Evolutionary conservation across 768 basidiomycete genomes (phyloP), one percentile per base, ranked within the genome.

Genomic region (Hortiboletus campestris): DNA sequence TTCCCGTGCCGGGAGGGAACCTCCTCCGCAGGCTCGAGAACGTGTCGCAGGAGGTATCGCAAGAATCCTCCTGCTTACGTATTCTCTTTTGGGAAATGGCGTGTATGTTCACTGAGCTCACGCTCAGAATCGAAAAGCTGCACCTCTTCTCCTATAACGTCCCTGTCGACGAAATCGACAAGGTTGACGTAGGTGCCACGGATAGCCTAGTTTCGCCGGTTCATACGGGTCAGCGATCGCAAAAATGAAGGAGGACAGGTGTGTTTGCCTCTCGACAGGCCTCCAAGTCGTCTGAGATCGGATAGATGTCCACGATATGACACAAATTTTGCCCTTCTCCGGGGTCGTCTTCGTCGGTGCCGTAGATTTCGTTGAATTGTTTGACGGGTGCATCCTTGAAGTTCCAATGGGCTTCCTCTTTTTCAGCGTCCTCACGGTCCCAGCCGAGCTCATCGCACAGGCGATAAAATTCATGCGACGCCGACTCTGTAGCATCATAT

Each of bases 131-230:
- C 12, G 46, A 64, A 64, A 0, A 59, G n/a, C 1, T 29, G 14
- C 0, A 63, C 51, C 0, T 54, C 32, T 1, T 43, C 11, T 0
- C 56, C 60, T 2, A 63, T 62, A 0, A 7, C 35, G 10, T 62
- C 22, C 1, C 32, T 45, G 32, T 64, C 62, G 7, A 63, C 62
- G 17, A 63, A 63, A 28, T 64, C 63, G 28, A 64, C 63, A 13
- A 64, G 63, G 4, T 64, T 65, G 14, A 63, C 56, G 2, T 49
- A 17, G 0, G 46, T 59, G 0, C 13, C 31, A 0, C 43, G 19
- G 16, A 64, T 20, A 0, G 53, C 56, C 63, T 64, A 12, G 28
- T 3, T 16, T 7, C 7, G 7, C 4, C 4, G 0, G 12, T 20
- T 12, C n/a, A 17, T 11, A 19, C 17, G n/a, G 22, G 32, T 53